Base-by-base conservation (phyloP, 2,329 filamentous ascomycete species). In the Plectosphaerella plurivora region DNA sequence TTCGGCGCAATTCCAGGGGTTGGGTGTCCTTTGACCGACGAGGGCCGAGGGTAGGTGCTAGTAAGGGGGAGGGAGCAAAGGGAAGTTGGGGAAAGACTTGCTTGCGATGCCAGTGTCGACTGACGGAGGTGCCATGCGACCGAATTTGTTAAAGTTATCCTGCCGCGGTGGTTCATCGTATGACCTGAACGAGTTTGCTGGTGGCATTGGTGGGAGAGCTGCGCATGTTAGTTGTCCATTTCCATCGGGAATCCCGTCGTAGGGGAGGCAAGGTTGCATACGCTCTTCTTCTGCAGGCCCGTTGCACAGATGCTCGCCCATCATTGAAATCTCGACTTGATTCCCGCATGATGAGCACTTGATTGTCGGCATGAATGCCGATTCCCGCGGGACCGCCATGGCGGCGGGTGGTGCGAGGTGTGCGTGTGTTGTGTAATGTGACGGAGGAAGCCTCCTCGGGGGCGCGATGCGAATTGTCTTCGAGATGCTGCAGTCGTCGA, bases 301-400 rank as follows among this genome's bases (percentile, higher is more conserved):
- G 45, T 68, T 68, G 68, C 91, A 96, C 55, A 89, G 68, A 73
- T 96, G 91, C 56, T 95, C 90, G 56, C 89, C 90, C 86, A 96
- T 88, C 68, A 86, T 76, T 41, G 88, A 87, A 60, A 96, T 94
- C 65, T 92, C 87, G 54, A 96, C 89, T 62, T 92, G 83, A 41
- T 75, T 70, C 41, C 84, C 82, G 66, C 91, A 96, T 73, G 79
- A 84, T 50, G 91, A 95, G 71, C 91, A 96, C 77, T 93, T 96
- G 71, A 96, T 89, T 22, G 85, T 85, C 64, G 91, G 89, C 74
- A 94, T 76, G 58, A 92, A 83, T 68, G 81, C 79, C 67, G 83
- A 87, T 67, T 84, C 79, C 64, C 84, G 77, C 61, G 75, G 75
- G 56, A 72, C 67, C 45, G 74, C 71, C 77, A 81, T 81, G 57